Evolutionary conservation across 2,329 filamentous ascomycete genomes (phyloP), one percentile per base, ranked within the genome.

Genomic region (Torrubiella hemipterigena): DNA sequence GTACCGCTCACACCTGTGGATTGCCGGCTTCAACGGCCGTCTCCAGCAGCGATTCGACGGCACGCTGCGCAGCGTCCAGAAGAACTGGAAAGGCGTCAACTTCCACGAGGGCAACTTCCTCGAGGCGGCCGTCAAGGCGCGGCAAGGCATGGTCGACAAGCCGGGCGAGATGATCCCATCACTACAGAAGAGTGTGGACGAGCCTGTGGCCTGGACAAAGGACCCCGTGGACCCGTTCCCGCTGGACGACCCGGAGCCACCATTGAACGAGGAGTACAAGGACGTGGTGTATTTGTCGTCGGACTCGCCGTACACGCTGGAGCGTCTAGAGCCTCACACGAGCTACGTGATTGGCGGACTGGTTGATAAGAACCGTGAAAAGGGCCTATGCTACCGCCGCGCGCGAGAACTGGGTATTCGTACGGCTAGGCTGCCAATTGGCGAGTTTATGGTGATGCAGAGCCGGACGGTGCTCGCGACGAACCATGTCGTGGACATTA

Each of bases 401-500:
- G 91, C 91, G 0, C 65, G 71, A 32, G 73, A 79, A 33, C 68
- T 68, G 38, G 82, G 82, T 1, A 74, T 98, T 44, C 79, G 80
- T 40, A 96, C 91, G 0, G 91, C 89, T 3, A 87, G 85, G 51
- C 56, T 98, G 33, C 91, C 91, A 0, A 96, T 98, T 45, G 85
- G 86, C n/a, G 78, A 96, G 39, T 96, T 84, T 54, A 79, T 98
- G 65, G 71, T 85, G 40, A 93, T 98, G 82, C 71, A 78, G 34
- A 87, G 81, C 45, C 74, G 91, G 19, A 75, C 80, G 44, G 83
- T 98, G 5, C 61, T 98, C 35, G 79, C 89, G 4, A 95, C 89
- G 7, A 98, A 96, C 50, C 91, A 98, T 49, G 91, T 98, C 2
- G 73, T 91, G 28, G 89, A 96, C 57, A 96, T 98, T 39, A 94